These are phyloP conservation scores for Penicillium sp. DNA, from an alignment of 2,329 filamentous ascomycete species.

Conservation along the genomic window DNA sequence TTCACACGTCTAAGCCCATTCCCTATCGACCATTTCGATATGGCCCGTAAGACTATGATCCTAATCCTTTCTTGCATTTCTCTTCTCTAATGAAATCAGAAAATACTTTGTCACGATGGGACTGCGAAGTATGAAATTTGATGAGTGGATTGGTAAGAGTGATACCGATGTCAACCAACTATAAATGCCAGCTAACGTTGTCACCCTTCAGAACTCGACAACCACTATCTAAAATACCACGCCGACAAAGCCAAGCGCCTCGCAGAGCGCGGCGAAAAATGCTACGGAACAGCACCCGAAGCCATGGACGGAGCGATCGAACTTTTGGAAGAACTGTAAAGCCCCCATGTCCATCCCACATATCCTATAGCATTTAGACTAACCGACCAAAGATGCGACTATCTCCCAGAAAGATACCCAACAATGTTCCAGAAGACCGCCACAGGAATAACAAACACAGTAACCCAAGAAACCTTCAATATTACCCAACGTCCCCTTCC, in stretches of 20 bases:
- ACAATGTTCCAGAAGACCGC: slow-evolving; percentile 64
- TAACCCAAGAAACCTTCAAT: slow-evolving; percentile 72
- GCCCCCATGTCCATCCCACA: neutral
- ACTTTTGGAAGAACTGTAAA: slow-evolving; percentile 69
- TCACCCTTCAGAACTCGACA: slow-evolving; percentile 67
- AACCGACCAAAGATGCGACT: slow-evolving; percentile 46
- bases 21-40: slow-evolving; percentile 78
- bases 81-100: slow-evolving; percentile 21
- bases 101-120: slow-evolving; percentile 78
- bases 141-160: slow-evolving; percentile 67
- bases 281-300: slow-evolving; percentile 67
- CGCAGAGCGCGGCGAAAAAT: slow-evolving; percentile 64
- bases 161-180: neutral
- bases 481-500: slow-evolving; percentile 62
- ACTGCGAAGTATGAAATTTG: slow-evolving; percentile 66
- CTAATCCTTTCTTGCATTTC: neutral
- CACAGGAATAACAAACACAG: slow-evolving; percentile 68
- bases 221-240: slow-evolving; percentile 72
- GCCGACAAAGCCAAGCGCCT: slow-evolving; percentile 70
- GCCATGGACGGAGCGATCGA: slow-evolving; percentile 73
- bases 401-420: slow-evolving; percentile 75
- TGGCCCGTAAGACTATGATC: slow-evolving; percentile 55
- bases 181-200: neutral
- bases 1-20: slow-evolving; percentile 68
- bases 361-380: neutral